A percentile compares a stretch with the other conserved stretches of the same genome.
These are phyloP conservation scores for Lodderomyces jiufengensis DNA, from an alignment of 1,139 yeast species.

Conservation along the genomic window DNA sequence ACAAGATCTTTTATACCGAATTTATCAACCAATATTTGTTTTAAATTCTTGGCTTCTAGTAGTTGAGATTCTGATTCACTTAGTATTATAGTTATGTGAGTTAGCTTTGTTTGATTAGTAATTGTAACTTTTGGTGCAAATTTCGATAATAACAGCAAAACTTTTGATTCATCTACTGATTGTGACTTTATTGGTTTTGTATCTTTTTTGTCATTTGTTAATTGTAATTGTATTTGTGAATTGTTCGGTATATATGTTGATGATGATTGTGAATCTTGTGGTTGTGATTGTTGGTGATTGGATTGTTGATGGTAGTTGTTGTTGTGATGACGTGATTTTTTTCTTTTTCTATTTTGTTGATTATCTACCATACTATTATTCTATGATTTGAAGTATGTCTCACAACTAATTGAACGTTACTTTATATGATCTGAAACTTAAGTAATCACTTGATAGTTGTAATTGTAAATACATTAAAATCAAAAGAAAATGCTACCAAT, in stretches of 20 bases:
- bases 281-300: constrained; percentile 1
- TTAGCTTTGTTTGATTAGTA: neutral
- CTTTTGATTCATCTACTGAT: constrained; percentile 9
- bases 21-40: constrained; percentile 13
- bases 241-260: constrained; percentile 2
- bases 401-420: too few species aligned
- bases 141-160: constrained; percentile 11
- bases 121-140: constrained; percentile 6
- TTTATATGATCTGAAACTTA: too few species aligned
- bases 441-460: too few species aligned
- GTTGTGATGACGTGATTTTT: neutral
- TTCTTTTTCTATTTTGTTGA: constrained; percentile 2
- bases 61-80: constrained; percentile 27
- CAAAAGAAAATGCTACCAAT: neutral
- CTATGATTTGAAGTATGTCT: too few species aligned
- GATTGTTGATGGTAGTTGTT: neutral
- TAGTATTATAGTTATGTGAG: constrained; percentile 18
- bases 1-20: constrained; percentile 21
- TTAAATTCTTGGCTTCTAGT: neutral
- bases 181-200: neutral
- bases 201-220: constrained; percentile 3
- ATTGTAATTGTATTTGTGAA: constrained; percentile 1
- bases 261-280: too few species aligned
- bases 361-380: too few species aligned
- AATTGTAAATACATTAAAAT: constrained; percentile 4